Percentiles rank a stretch among this genome's conserved stretches.
phyloP scores from a whole-genome alignment of 2,329 filamentous ascomycete species.

The Fusarium incarnatum region DNA sequence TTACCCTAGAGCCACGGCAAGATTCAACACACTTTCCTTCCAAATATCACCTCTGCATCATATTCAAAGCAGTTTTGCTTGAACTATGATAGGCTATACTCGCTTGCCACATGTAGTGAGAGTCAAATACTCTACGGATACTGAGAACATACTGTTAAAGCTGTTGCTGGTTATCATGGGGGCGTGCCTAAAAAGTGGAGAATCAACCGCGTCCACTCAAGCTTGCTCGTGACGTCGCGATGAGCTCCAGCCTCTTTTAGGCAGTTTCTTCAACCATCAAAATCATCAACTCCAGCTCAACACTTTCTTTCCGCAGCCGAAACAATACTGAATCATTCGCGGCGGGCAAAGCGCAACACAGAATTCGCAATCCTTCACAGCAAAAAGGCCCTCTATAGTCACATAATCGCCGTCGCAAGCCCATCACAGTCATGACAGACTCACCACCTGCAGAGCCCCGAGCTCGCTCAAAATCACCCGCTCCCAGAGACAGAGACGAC shows the following conservation, averaged over 20 bases:
- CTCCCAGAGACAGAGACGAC: constrained; percentile 16
- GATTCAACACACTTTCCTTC: not conserved
- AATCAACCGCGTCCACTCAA: not conserved
- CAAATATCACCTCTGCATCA: not conserved
- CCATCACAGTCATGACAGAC: constrained; percentile 24
- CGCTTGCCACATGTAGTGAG: not conserved
- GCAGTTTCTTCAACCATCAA: constrained; percentile 4
- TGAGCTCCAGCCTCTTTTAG: constrained; percentile 13
- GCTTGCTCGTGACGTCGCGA: constrained; percentile 22
- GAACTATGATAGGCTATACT: accelerated
- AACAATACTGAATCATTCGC: not conserved
- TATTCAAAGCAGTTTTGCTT: not conserved
- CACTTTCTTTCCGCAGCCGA: not conserved
- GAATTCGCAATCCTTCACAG: not conserved
- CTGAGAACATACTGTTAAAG: not conserved
- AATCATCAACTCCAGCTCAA: not conserved
- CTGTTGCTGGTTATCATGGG: not conserved
- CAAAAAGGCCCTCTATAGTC: not conserved
- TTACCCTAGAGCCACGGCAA: not conserved
- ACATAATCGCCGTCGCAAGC: not conserved
- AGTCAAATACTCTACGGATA: not conserved
- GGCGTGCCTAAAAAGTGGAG: constrained; percentile 15
- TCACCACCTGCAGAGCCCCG: constrained; percentile 32
- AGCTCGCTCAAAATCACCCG: constrained; percentile 35
- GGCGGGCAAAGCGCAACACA: not conserved